Conservation (phyloP, 495 filamentous ascomycete species). For the Penicillium mononematosum region DNA sequence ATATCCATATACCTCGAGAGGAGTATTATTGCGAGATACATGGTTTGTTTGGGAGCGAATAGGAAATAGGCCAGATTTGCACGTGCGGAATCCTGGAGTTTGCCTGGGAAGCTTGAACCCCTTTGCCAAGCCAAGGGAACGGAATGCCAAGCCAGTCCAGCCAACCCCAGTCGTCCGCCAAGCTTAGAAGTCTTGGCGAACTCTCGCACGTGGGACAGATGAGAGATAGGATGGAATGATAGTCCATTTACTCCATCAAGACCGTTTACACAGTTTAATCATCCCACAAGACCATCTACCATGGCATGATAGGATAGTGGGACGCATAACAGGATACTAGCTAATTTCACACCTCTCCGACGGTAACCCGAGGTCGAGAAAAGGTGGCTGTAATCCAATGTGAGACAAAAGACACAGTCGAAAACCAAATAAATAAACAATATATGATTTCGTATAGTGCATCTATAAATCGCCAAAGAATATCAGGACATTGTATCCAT, state of each 20-base stretch:
- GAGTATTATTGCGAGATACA: background rate
- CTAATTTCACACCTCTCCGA: background rate
- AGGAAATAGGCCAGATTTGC: background rate
- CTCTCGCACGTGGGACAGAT: constrained; percentile 4
- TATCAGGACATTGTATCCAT: no score
- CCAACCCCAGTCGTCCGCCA: background rate
- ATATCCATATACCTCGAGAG: background rate
- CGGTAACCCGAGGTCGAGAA: background rate
- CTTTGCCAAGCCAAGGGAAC: constrained; percentile 9
- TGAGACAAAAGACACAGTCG: no score
- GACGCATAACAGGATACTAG: background rate
- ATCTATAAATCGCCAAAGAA: no score
- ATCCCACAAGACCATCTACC: no score
- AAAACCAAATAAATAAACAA: no score
- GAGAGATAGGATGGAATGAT: background rate
- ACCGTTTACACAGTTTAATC: background rate
- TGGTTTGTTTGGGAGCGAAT: constrained; percentile 3
- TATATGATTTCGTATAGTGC: no score
- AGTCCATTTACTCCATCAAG: background rate
- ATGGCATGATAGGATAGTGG: no score
- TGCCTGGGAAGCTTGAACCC: constrained; percentile 12
- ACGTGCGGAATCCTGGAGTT: constrained; percentile 13
- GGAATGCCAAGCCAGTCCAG: constrained; percentile 6
- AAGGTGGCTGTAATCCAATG: background rate
- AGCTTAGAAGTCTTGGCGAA: background rate